These are phyloP conservation scores for Chenopodium berlandieri DNA, from an alignment of 148 eudicot species.

Conservation along the genomic window DNA sequence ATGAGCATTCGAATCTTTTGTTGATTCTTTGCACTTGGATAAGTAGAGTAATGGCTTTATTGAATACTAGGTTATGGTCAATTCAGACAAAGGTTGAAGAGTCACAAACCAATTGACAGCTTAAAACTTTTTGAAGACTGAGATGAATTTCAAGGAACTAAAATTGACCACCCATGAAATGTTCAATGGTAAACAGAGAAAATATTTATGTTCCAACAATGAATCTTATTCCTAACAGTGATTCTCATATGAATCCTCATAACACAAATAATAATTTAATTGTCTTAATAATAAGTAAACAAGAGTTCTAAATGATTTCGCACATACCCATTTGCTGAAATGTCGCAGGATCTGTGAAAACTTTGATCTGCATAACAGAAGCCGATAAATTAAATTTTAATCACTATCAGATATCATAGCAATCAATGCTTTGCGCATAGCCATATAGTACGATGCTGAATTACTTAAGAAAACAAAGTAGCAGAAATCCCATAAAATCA, in stretches of 20 bases:
- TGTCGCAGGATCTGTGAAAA: constrained; percentile 73
- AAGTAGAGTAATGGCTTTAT: too few relatives aligned
- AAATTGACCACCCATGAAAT: background rate
- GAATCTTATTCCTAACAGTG: background rate
- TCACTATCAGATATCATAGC: background rate
- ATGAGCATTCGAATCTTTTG: too few relatives aligned
- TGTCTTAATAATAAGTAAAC: background rate
- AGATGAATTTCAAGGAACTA: too few relatives aligned
- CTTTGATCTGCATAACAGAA: constrained; percentile 56
- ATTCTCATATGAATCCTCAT: background rate
- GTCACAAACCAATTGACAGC: too few relatives aligned
- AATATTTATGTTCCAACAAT: background rate
- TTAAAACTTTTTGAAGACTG: too few relatives aligned
- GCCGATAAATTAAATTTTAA: constrained; percentile 3
- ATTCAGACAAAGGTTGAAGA: too few relatives aligned
- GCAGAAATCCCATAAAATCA: background rate
- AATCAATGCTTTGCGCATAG: background rate
- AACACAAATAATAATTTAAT: constrained; percentile 7
- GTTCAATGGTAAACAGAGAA: background rate
- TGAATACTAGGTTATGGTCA: too few relatives aligned
- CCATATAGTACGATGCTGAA: constrained; percentile 3
- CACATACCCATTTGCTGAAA: constrained; percentile 72
- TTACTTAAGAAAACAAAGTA: constrained; percentile 1
- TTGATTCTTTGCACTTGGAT: too few relatives aligned
- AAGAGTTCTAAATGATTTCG: constrained; percentile 1